Percentiles rank a stretch among this genome's conserved stretches.
Evolutionary conservation across 257 asterid species (phyloP).

Genomic region (Schizonepeta tenuifolia): DNA sequence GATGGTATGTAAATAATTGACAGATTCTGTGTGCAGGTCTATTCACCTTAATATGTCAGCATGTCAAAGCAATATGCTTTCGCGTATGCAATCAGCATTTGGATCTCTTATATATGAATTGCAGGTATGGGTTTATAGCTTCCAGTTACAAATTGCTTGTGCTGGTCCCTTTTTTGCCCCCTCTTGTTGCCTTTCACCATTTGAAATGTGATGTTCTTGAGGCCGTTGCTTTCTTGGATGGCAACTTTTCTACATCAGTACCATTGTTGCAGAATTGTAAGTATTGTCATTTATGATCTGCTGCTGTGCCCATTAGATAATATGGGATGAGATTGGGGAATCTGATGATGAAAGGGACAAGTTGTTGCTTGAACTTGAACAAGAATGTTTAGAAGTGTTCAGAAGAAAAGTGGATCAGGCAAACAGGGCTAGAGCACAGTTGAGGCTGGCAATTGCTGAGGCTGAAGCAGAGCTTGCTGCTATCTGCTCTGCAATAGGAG

Average conservation of each 20-base stretch:
- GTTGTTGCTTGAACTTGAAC: slow-evolving; percentile 75
- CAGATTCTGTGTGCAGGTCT: slow-evolving; percentile 39
- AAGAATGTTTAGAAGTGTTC: slow-evolving; percentile 81
- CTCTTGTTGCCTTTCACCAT: neutral
- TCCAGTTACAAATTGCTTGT: neutral
- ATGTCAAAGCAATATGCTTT: slow-evolving; percentile 47
- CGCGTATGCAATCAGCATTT: slow-evolving; percentile 63
- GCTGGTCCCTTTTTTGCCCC: neutral
- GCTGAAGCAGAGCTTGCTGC: slow-evolving; percentile 94
- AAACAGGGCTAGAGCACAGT: slow-evolving; percentile 75
- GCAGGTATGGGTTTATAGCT: slow-evolving; percentile 52
- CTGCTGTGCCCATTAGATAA: slow-evolving; percentile 48
- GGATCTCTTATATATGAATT: slow-evolving; percentile 76
- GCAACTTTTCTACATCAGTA: slow-evolving; percentile 5
- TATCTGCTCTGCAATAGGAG: slow-evolving; percentile 89
- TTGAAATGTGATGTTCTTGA: neutral
- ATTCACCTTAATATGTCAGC: slow-evolving; percentile 45
- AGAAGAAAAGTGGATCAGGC: slow-evolving; percentile 88
- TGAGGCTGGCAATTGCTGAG: slow-evolving; percentile 87
- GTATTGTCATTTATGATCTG: slow-evolving; percentile 1
- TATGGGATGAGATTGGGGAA: slow-evolving; percentile 98
- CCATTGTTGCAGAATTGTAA: slow-evolving; percentile 3
- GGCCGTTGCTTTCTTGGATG: neutral
- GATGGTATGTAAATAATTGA: neutral
- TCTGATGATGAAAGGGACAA: slow-evolving; percentile 69